Percentiles rank a stretch among this genome's conserved stretches.
Evolutionary conservation across 192 early-diverging fungal genomes (phyloP).

Genomic region (Backusella mclennaniae): DNA sequence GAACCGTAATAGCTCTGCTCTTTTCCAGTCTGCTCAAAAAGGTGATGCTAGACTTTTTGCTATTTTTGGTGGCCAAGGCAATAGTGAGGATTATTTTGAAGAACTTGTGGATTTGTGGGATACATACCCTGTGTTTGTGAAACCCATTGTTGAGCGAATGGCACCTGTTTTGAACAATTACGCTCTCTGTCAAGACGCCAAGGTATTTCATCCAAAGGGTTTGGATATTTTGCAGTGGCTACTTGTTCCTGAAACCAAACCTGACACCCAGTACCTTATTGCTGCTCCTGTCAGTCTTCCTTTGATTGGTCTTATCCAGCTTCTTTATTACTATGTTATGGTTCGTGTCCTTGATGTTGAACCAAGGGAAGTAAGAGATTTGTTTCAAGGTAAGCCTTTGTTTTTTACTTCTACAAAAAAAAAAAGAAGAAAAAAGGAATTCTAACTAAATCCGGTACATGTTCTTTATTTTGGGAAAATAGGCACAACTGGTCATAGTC

Average conservation of each 20-base stretch:
- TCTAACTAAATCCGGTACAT: no score
- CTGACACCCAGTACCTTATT: constrained; percentile 75
- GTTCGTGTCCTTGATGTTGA: constrained; percentile 62
- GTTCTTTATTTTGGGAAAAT: background rate
- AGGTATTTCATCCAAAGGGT: constrained; percentile 71
- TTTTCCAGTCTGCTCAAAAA: constrained; percentile 61
- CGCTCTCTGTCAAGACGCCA: constrained; percentile 57
- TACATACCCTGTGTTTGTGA: constrained; percentile 76
- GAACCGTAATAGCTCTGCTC: constrained; percentile 53
- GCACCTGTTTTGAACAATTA: constrained; percentile 62
- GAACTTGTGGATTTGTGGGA: constrained; percentile 78
- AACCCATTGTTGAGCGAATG: constrained; percentile 76
- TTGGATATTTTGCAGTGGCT: constrained; percentile 90
- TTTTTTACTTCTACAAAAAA: background rate
- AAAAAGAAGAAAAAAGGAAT: no score
- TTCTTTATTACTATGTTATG: constrained; percentile 86
- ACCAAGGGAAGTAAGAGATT: constrained; percentile 52
- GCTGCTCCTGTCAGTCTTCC: constrained; percentile 81
- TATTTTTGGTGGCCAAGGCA: constrained; percentile 96
- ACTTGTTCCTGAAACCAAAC: constrained; percentile 68
- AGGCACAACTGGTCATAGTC: constrained; percentile 85
- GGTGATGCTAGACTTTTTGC: constrained; percentile 70
- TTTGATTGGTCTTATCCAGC: constrained; percentile 88
- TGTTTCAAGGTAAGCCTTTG: constrained; percentile 50
- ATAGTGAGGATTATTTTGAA: constrained; percentile 92